These are phyloP conservation scores for Skeletonema marinoi DNA, from an alignment of 108 stramenopile species.

Conservation along the genomic window DNA sequence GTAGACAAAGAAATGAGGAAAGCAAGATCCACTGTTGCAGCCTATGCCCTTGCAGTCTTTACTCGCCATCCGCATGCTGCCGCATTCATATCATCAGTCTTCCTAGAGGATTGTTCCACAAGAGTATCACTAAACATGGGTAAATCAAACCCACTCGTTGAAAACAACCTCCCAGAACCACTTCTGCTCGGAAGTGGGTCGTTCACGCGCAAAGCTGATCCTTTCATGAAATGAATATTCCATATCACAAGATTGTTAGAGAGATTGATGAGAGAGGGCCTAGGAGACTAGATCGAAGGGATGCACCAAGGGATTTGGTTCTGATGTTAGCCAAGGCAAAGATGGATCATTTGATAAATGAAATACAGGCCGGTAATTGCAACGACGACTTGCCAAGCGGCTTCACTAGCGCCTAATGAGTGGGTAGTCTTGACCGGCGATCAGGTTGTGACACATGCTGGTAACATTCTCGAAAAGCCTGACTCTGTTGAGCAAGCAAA, in stretches of 20 bases:
- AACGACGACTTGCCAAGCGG: constrained; percentile 48
- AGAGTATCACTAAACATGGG: background rate
- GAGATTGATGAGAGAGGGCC: constrained; percentile 76
- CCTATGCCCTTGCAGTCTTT: background rate
- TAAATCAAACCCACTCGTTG: constrained; percentile 26
- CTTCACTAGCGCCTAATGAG: constrained; percentile 15
- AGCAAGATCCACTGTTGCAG: background rate
- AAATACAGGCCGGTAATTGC: constrained; percentile 29
- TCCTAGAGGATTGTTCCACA: background rate
- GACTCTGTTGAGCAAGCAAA: constrained; percentile 68
- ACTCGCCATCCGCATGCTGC: background rate
- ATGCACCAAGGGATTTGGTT: constrained; percentile 57
- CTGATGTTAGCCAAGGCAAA: constrained; percentile 73
- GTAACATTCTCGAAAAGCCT: constrained; percentile 81
- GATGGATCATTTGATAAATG: constrained; percentile 47
- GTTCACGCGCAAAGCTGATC: constrained; percentile 84
- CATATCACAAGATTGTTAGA: constrained; percentile 61
- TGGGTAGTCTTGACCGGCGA: constrained; percentile 79
- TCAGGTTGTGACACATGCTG: constrained; percentile 81
- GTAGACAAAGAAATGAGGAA: background rate
- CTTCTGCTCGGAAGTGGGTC: constrained; percentile 76
- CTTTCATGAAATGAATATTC: constrained; percentile 80
- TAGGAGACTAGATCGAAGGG: constrained; percentile 66
- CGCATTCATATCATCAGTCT: background rate
- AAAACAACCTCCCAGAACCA: constrained; percentile 58